Evolutionary conservation across 1,284 basidiomycete species (phyloP).

Genomic region (Exsudoporus floridanus): DNA sequence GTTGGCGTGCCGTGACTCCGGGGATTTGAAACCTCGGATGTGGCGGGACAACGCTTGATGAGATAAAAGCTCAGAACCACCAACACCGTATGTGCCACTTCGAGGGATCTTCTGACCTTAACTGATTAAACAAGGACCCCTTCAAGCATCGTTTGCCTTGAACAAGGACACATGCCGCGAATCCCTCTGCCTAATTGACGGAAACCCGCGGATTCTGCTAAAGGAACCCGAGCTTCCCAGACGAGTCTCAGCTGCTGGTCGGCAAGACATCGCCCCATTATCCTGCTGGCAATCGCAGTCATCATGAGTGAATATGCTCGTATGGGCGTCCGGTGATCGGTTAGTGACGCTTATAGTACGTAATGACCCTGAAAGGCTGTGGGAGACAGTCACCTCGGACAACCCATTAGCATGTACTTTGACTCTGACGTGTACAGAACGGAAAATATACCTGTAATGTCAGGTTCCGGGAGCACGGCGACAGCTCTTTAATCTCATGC

Average conservation of each 20-base stretch:
- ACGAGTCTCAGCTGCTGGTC: neutral
- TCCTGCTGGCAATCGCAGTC: constrained; percentile 5
- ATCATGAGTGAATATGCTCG: no score
- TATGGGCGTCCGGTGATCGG: neutral
- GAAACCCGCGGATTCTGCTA: no score
- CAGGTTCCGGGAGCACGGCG: no score
- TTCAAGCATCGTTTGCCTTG: neutral
- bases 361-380: neutral
- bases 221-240: neutral
- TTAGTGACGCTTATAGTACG: neutral
- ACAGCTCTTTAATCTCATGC: no score
- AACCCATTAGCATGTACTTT: no score
- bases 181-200: neutral
- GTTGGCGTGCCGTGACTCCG: neutral
- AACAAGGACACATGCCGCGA: neutral
- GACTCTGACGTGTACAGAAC: no score
- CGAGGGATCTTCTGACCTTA: neutral
- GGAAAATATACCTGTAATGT: no score
- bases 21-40: neutral
- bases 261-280: neutral
- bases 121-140: neutral
- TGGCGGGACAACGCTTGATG: neutral
- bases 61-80: neutral
- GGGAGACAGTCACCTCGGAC: neutral
- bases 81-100: neutral